phyloP scores from a whole-genome alignment of 2,329 filamentous ascomycete species.

The Colletotrichum destructivum region DNA sequence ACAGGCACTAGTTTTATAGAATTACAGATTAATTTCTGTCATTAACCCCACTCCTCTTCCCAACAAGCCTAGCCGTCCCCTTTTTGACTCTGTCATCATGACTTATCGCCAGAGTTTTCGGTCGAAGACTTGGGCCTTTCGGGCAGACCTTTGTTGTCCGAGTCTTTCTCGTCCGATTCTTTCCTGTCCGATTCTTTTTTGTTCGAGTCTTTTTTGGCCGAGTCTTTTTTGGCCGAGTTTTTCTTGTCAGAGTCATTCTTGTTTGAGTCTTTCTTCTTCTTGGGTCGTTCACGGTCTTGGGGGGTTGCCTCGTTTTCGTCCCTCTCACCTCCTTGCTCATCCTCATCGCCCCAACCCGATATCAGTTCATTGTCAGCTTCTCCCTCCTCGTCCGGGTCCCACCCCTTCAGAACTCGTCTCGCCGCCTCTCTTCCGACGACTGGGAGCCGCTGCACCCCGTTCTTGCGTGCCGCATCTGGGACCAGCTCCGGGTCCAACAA shows the following conservation, averaged over 20 bases:
- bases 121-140: constrained; percentile 14
- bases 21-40: no score
- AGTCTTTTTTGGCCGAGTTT: no score
- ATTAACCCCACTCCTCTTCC: not conserved
- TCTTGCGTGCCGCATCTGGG: constrained; percentile 52
- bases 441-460: constrained; percentile 55
- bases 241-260: no score
- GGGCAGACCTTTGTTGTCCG: not conserved
- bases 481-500: constrained; percentile 62
- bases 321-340: constrained; percentile 2
- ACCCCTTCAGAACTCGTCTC: constrained; percentile 52
- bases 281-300: not conserved
- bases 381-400: constrained; percentile 56
- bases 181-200: not conserved
- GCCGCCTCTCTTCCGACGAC: constrained; percentile 58
- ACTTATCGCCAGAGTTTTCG: not conserved
- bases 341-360: constrained; percentile 51
- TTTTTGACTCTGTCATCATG: not conserved
- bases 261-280: not conserved
- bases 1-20: no score
- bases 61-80: not conserved
- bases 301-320: not conserved
- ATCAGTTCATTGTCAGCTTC: constrained; percentile 61
- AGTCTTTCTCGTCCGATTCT: not conserved
- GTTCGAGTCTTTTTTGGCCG: not conserved